A percentile compares a stretch with the other conserved stretches of the same genome.
phyloP scores from a whole-genome alignment of 164 flowering plant genomes.

The Kalanchoe fedtschenkoi region DNA sequence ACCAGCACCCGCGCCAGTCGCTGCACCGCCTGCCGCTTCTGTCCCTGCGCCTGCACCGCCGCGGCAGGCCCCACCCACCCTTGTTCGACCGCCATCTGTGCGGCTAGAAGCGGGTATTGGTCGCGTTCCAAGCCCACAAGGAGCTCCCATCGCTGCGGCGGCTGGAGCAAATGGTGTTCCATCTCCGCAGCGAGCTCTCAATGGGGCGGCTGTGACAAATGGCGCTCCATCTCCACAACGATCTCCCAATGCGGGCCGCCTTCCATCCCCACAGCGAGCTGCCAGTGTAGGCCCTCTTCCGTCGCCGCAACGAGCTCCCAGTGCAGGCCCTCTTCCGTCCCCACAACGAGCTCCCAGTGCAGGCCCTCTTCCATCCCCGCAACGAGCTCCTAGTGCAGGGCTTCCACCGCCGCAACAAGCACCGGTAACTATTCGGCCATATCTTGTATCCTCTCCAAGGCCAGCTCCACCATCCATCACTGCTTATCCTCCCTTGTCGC shows the following conservation, averaged over 20 bases:
- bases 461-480: background rate
- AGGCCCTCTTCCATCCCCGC: background rate
- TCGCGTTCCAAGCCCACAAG: background rate
- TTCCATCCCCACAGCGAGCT: background rate
- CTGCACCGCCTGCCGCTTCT: no score
- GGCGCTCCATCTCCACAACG: background rate
- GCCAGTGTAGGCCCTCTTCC: background rate
- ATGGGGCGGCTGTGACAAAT: background rate
- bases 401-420: slow-evolving; percentile 1
- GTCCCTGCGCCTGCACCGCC: no score
- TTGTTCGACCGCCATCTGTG: background rate
- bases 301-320: slow-evolving; percentile 5
- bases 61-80: slow-evolving; percentile 8
- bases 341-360: background rate
- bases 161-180: background rate
- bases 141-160: background rate
- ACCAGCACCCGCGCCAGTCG: slow-evolving; percentile 7
- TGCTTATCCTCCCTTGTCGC: background rate
- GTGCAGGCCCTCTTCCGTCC: background rate
- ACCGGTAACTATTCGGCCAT: background rate
- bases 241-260: background rate
- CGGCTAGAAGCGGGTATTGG: background rate
- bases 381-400: slow-evolving; percentile 5
- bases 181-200: background rate
- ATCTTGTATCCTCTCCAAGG: background rate